phyloP scores from a whole-genome alignment of 805 yeast species.

The Yarrowia keelungensis region DNA sequence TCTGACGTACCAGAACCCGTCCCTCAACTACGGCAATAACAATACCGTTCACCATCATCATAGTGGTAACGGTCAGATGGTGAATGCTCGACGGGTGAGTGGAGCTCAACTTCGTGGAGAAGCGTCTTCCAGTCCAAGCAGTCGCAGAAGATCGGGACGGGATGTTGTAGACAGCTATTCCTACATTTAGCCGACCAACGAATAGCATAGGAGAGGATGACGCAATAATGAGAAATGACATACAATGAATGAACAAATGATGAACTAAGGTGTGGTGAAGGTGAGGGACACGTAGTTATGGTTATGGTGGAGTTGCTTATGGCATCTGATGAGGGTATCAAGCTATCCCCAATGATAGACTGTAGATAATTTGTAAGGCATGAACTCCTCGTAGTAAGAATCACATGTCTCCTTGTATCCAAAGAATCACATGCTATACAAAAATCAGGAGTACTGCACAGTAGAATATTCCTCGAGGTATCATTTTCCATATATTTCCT shows the following conservation, averaged over 20 bases:
- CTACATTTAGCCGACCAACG: slow-evolving; percentile 3
- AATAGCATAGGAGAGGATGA: not conserved
- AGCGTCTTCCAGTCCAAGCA: slow-evolving; percentile 24
- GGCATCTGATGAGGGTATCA: too few relatives aligned
- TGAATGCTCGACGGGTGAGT: slow-evolving; percentile 22
- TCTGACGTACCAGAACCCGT: slow-evolving; percentile 22
- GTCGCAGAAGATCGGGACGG: slow-evolving; percentile 17
- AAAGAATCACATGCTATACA: too few relatives aligned
- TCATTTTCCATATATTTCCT: too few relatives aligned
- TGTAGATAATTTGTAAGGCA: too few relatives aligned
- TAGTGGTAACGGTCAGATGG: not conserved
- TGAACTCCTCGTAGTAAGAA: too few relatives aligned
- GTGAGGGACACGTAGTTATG: too few relatives aligned
- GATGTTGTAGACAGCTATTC: slow-evolving; percentile 36
- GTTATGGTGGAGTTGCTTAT: too few relatives aligned
- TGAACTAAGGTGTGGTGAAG: not conserved
- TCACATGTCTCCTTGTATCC: too few relatives aligned
- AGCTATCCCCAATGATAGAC: too few relatives aligned
- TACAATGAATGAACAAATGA: not conserved
- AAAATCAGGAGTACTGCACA: too few relatives aligned
- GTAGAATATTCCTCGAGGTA: too few relatives aligned
- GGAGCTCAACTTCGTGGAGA: slow-evolving; percentile 34
- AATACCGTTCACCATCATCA: not conserved
- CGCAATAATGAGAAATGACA: slow-evolving; percentile 2
- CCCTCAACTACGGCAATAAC: slow-evolving; percentile 6